Base-by-base conservation (phyloP, 306 rosid species). In the Lupinus albus region DNA sequence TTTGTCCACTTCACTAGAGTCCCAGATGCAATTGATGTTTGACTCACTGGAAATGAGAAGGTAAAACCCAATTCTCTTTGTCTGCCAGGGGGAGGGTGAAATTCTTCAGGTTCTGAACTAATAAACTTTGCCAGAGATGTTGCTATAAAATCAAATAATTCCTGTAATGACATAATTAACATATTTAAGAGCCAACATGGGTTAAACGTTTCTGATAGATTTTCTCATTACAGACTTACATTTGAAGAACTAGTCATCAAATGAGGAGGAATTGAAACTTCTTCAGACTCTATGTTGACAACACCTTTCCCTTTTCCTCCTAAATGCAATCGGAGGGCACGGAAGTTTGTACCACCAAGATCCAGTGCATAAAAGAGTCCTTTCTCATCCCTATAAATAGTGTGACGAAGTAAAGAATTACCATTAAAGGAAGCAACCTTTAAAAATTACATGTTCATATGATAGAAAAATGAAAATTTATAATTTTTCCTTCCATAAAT, bases 31-130 rank as follows among this genome's bases (percentile, higher is more conserved):
- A 94, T 82, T 54, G 97, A 90, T 20, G 88, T 78, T 70, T 94
- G 99, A 79, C 78, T 85, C 67, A 91, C 96, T 0, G 99, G 99
- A 74, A 94, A 94, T 2, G 99, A 94, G 84, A 94, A 94, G 76
- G 99, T 94, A 74, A 94, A 94, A 70, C 99, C 99, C 63, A 94
- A 80, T 80, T 94, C 99, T 81, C 99, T 90, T 82, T 88, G 94
- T 68, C 88, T 94, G 67, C 87, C 92, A 10, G 97, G 81, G 10
- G 84, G 83, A n/a, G 96, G 96, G 71, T 83, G 95, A 53, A 74
- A 79, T 58, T 83, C 92, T 68, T 88, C 92, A 49, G 92, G 97
- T 76, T 94, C 99, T 5, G 89, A 79, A 53, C 78, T 74, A 59
- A 94, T 84, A 81, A 94, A 91, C 58, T 81, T 91, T 64, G 81